Percentiles rank a stretch among this genome's conserved stretches.
Conservation (phyloP, 2,329 filamentous ascomycete genomes). For the Verticillium dahliae region DNA sequence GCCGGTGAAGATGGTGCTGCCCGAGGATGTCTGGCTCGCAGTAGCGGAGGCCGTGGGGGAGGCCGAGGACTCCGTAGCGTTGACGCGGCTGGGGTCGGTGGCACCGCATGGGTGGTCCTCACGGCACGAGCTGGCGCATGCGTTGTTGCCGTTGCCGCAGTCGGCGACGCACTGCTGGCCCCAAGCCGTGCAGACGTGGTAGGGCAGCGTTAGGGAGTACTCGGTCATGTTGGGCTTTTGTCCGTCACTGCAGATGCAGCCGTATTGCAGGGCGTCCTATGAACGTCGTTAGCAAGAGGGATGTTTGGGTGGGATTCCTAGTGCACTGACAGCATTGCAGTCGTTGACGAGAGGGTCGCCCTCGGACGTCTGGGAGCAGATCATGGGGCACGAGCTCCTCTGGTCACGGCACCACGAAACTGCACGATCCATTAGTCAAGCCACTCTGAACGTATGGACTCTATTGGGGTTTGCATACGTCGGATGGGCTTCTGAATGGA, state of each 20-base stretch:
- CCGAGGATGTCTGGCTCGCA: conserved; percentile 19
- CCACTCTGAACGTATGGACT: neutral
- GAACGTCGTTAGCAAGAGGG: neutral
- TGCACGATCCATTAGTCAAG: conserved; percentile 19
- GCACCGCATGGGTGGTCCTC: conserved; percentile 69
- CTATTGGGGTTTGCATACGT: conserved; percentile 32
- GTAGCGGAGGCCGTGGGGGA: conserved; percentile 31
- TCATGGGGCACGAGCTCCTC: conserved; percentile 58
- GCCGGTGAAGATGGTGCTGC: conserved; percentile 30
- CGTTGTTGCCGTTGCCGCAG: conserved; percentile 47
- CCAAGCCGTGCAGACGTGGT: conserved; percentile 68
- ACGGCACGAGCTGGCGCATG: conserved; percentile 56
- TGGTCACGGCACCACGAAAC: conserved; percentile 62
- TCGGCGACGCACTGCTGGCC: conserved; percentile 58
- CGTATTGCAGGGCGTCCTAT: conserved; percentile 56
- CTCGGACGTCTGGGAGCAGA: conserved; percentile 57
- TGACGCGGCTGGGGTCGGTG: conserved; percentile 52
- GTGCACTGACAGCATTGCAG: conserved; percentile 55
- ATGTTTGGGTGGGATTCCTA: neutral
- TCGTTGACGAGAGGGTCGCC: conserved; percentile 52
- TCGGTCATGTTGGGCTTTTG: conserved; percentile 65
- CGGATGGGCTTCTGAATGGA: conserved; percentile 46
- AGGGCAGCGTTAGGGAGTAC: conserved; percentile 73
- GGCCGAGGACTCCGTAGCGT: conserved; percentile 40
- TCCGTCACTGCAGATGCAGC: conserved; percentile 65